phyloP scores from a whole-genome alignment of 2,329 filamentous ascomycete species.

The Zymoseptoria tritici region DNA sequence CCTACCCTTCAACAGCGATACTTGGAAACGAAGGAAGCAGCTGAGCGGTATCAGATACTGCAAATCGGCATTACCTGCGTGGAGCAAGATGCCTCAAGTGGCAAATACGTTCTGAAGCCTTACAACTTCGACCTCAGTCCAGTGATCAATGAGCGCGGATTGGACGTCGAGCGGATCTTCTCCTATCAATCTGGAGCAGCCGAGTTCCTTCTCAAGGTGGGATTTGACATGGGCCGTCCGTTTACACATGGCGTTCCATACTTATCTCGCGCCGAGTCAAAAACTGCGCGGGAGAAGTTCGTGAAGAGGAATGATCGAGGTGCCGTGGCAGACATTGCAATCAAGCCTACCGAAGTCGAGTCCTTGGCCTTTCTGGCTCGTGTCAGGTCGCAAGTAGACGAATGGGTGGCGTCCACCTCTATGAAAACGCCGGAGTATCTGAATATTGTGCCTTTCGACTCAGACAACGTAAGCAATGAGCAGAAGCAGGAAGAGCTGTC shows the following conservation, averaged over 20 bases:
- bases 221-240: conserved; percentile 51
- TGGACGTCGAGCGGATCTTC: conserved; percentile 55
- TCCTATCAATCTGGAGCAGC: conserved; percentile 52
- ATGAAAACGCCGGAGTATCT: conserved; percentile 24
- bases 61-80: conserved; percentile 62
- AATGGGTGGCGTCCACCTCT: conserved; percentile 37
- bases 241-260: conserved; percentile 55
- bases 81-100: conserved; percentile 47
- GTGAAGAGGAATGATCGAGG: conserved; percentile 37
- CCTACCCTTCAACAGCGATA: conserved; percentile 55
- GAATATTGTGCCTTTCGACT: conserved; percentile 26
- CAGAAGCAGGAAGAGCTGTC: conserved; percentile 34
- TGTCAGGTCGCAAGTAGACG: conserved; percentile 39
- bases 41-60: conserved; percentile 56
- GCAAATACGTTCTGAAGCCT: conserved; percentile 52
- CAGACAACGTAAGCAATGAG: conserved; percentile 12
- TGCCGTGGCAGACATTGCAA: conserved; percentile 39
- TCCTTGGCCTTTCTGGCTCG: conserved; percentile 45
- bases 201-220: conserved; percentile 52
- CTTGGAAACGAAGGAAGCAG: conserved; percentile 51
- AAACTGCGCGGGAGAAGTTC: conserved; percentile 39
- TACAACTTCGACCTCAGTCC: conserved; percentile 60
- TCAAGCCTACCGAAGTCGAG: conserved; percentile 47
- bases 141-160: conserved; percentile 40
- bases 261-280: conserved; percentile 53